Conservation (phyloP, 306 rosid genomes). For the Hippophae rhamnoides region DNA sequence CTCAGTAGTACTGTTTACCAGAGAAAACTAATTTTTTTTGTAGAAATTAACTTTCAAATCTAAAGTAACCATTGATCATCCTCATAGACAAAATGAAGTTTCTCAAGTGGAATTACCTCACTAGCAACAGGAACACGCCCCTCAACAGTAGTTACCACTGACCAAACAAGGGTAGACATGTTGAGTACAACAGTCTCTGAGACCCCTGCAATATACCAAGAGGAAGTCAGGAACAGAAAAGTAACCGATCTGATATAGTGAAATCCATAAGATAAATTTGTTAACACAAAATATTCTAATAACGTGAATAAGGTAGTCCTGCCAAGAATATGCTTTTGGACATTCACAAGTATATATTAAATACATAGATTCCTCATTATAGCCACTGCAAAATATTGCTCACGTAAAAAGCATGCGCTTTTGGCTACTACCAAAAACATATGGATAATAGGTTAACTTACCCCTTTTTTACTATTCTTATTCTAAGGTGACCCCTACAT, state of each 20-base stretch:
- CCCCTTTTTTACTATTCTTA: no score
- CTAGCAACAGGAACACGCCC: slow-evolving; percentile 88
- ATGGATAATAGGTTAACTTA: no score
- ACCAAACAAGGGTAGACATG: slow-evolving; percentile 93
- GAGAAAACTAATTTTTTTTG: slow-evolving; percentile 3
- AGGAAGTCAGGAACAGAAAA: slow-evolving; percentile 5
- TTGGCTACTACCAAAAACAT: no score
- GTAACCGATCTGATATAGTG: background rate
- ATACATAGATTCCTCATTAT: no score
- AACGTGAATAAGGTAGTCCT: no score
- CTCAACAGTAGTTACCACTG: slow-evolving; percentile 85
- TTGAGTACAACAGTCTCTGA: slow-evolving; percentile 77
- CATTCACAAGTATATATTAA: no score
- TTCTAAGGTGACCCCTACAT: no score
- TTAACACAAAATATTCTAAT: no score
- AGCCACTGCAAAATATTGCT: no score
- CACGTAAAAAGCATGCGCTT: no score
- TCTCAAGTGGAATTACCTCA: slow-evolving; percentile 46
- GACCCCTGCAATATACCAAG: slow-evolving; percentile 46
- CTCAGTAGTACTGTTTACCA: slow-evolving; percentile 1
- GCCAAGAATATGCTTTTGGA: no score
- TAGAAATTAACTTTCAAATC: background rate
- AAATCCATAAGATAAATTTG: background rate
- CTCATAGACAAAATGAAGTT: slow-evolving; percentile 2
- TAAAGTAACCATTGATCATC: background rate